Evolutionary conservation across 805 yeast species (phyloP), one percentile per base, ranked within the genome.

Genomic region (Candida vartiovaarae): DNA sequence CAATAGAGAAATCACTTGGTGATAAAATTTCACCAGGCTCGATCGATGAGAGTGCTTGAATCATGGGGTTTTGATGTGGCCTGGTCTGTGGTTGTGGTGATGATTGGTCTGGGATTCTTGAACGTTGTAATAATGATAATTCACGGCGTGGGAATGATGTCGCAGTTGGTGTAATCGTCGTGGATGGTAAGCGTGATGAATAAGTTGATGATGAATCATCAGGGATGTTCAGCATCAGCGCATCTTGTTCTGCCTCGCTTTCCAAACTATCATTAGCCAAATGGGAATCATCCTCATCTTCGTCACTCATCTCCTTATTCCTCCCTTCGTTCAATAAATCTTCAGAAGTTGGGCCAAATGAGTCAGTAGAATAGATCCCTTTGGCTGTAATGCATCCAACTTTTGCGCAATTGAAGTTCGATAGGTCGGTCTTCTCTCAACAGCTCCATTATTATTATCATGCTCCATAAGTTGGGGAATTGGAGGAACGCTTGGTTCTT

Each of bases 361-460:
- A 47, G 3, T 47, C 49, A 6, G 43, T 41, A 3, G 55, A 51
- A 23, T 47, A 41, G 8, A 37, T 33, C 11, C 34, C 4, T 45
- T 41, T 2, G 59, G 57, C 31, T 55, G 60, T 25, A 58, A 38
- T 2, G 50, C 55, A 28, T 53, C 49, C 20, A 58, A 42, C 0
- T 52, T 47, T 20, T 55, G 50, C 6, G 52, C 61, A 38, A 58
- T 57, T 24, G 49, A 51, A 0, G 61, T 57, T 49, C 62, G 51
- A 40, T 44, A 58, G 1, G 61, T 55, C 29, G 48, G 52, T 33
- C 47, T 47, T 36, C 62, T 52, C 9, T 32, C 42, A n/a, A 56
- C 46, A 15, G 44, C 24, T 4, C 29, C 7, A 25, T 28, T 28
- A 7, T 6, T 11, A 30, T 6, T 41, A 32, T 27, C 24, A 20